A percentile compares a stretch with the other conserved stretches of the same genome.
These are phyloP conservation scores for Ceratocystis cacaofunesta DNA, from an alignment of 2,329 filamentous ascomycete species.

Conservation along the genomic window DNA sequence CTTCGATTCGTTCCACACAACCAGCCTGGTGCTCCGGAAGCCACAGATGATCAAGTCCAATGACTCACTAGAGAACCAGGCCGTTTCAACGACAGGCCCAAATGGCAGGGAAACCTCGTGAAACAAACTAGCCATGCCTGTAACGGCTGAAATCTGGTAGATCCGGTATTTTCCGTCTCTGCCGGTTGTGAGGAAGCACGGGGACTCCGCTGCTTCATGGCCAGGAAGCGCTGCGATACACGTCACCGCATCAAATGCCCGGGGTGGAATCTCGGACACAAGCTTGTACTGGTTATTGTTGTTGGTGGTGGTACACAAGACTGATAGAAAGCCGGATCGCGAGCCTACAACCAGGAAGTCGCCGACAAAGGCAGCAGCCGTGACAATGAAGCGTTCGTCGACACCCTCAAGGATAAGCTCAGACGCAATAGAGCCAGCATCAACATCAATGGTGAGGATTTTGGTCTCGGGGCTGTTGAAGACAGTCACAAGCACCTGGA, in stretches of 20 bases:
- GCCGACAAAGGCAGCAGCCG: constrained; percentile 30
- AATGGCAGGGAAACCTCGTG: constrained; percentile 58
- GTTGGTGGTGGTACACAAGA: constrained; percentile 21
- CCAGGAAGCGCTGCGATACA: constrained; percentile 38
- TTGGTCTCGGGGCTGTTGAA: constrained; percentile 32
- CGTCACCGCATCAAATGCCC: constrained; percentile 47
- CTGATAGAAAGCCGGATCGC: constrained; percentile 34
- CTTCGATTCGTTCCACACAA: constrained; percentile 63
- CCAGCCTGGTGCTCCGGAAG: constrained; percentile 64
- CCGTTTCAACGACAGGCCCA: constrained; percentile 60
- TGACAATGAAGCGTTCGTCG: constrained; percentile 35
- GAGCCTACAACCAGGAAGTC: constrained; percentile 39
- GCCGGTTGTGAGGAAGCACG: constrained; percentile 53
- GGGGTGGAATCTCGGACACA: constrained; percentile 12
- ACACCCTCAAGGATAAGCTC: constrained; percentile 26
- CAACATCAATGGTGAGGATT: constrained; percentile 28
- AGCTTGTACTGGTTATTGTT: constrained; percentile 9
- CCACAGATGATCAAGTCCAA: constrained; percentile 58
- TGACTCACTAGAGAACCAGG: constrained; percentile 37
- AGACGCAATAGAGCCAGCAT: constrained; percentile 22
- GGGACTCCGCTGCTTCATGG: constrained; percentile 18
- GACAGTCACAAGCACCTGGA: constrained; percentile 31
- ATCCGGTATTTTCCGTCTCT: constrained; percentile 65
- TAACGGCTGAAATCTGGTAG: constrained; percentile 29
- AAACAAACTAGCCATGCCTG: constrained; percentile 28